Conservation (phyloP, 75 land plant genomes). For the Cupressus sempervirens region DNA sequence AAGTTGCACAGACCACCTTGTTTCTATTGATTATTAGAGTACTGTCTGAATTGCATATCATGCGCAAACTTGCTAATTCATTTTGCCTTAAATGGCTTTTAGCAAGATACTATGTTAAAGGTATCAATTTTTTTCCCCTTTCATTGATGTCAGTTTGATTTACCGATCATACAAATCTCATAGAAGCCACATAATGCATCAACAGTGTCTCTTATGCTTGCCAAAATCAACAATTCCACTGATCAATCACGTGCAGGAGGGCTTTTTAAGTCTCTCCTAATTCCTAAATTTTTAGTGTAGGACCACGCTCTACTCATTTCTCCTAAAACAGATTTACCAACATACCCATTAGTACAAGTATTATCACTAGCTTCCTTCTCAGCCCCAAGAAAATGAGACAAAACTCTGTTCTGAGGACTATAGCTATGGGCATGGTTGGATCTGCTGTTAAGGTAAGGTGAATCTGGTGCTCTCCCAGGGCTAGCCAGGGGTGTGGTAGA, state of each 20-base stretch:
- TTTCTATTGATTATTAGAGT: neutral
- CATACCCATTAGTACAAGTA: neutral
- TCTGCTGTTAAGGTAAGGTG: neutral
- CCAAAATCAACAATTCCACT: neutral
- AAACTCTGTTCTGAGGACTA: neutral
- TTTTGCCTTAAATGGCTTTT: neutral
- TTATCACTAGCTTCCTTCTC: constrained; percentile 9
- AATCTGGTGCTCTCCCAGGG: constrained; percentile 28
- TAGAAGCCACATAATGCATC: neutral
- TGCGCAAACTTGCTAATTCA: neutral
- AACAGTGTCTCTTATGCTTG: neutral
- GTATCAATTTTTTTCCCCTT: no score
- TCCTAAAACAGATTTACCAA: constrained; percentile 16
- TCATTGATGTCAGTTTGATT: neutral
- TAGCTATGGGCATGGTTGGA: neutral
- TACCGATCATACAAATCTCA: neutral
- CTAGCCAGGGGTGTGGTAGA: constrained; percentile 45
- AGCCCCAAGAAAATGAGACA: neutral
- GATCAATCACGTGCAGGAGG: constrained; percentile 52
- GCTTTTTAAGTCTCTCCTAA: constrained; percentile 33
- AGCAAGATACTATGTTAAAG: neutral
- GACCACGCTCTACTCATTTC: constrained; percentile 46
- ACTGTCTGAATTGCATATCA: neutral
- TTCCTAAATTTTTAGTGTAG: constrained; percentile 39
- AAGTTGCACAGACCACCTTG: neutral